Percentiles rank a stretch among this genome's conserved stretches.
These are phyloP conservation scores for Penicillium psychrosexuale DNA, from an alignment of 2,329 filamentous ascomycete genomes.

Conservation along the genomic window DNA sequence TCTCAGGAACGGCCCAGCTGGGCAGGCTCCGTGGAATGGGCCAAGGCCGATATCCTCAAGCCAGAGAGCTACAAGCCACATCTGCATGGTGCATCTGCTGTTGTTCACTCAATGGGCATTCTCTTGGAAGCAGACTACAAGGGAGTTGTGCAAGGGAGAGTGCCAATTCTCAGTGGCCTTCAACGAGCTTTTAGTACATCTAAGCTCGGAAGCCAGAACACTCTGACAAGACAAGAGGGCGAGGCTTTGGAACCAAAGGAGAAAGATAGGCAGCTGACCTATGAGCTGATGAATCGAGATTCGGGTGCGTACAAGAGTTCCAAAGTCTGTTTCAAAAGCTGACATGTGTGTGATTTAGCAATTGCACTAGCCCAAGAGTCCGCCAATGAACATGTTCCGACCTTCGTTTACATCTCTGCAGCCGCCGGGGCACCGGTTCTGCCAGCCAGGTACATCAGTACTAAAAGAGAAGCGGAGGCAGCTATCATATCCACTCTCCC, in stretches of 20 bases:
- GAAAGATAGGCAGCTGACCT: slow-evolving; percentile 75
- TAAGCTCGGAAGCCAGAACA: slow-evolving; percentile 64
- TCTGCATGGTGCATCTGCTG: slow-evolving; percentile 73
- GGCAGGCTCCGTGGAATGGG: slow-evolving; percentile 81
- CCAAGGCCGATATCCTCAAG: slow-evolving; percentile 79
- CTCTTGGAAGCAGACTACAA: slow-evolving; percentile 98
- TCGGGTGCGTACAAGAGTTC: slow-evolving; percentile 45
- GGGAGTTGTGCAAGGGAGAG: slow-evolving; percentile 76
- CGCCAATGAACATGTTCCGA: slow-evolving; percentile 58
- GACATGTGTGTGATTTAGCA: slow-evolving; percentile 50
- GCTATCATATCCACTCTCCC: slow-evolving; percentile 71
- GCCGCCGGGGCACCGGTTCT: slow-evolving; percentile 81
- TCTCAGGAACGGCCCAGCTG: slow-evolving; percentile 70
- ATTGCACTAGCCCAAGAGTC: slow-evolving; percentile 79
- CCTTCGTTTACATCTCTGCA: slow-evolving; percentile 86
- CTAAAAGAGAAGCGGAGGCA: slow-evolving; percentile 86
- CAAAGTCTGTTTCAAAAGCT: slow-evolving; percentile 3
- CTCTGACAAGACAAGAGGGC: slow-evolving; percentile 60
- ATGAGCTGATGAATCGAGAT: slow-evolving; percentile 97
- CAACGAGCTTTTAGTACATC: slow-evolving; percentile 71
- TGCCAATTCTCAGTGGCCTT: slow-evolving; percentile 76
- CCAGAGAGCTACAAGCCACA: slow-evolving; percentile 75
- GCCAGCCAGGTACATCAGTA: slow-evolving; percentile 79
- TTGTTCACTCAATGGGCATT: slow-evolving; percentile 95
- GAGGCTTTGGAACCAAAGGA: slow-evolving; percentile 64